A percentile compares a stretch with the other conserved stretches of the same genome.
Conservation (phyloP, 2,329 filamentous ascomycete species). For the Botrytis cinerea region DNA sequence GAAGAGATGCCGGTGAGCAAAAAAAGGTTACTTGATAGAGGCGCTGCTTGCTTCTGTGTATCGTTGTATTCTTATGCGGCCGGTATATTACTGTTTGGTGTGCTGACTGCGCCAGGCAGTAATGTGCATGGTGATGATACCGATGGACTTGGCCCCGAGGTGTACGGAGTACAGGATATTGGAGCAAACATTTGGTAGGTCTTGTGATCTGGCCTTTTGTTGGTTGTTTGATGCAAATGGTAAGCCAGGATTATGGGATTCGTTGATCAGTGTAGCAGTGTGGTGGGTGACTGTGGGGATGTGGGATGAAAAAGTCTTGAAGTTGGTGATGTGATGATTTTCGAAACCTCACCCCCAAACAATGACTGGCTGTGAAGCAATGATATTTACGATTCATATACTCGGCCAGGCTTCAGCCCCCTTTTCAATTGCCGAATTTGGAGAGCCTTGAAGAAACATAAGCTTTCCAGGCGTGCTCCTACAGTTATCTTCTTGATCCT, state of each 20-base stretch:
- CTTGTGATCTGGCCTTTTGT: constrained; percentile 11
- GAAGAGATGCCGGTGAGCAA: not conserved
- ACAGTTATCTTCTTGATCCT: constrained; percentile 9
- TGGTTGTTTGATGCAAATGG: not conserved
- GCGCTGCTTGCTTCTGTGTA: not conserved
- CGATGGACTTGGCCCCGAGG: not conserved
- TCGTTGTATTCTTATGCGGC: not conserved
- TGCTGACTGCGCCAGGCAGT: constrained; percentile 8
- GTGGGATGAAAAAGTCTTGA: constrained; percentile 2
- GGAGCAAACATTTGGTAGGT: not conserved
- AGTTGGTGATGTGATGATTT: constrained; percentile 12
- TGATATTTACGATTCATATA: not conserved
- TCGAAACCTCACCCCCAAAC: not conserved
- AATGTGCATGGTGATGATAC: constrained; percentile 4
- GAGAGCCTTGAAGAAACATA: constrained; percentile 15
- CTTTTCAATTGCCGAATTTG: constrained; percentile 1
- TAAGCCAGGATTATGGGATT: not conserved
- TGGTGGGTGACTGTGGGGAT: not conserved
- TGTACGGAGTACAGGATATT: not conserved
- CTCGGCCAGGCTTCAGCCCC: constrained; percentile 3
- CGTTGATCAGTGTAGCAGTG: constrained; percentile 8
- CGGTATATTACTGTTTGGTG: constrained; percentile 3
- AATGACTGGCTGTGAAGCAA: not conserved
- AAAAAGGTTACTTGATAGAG: not conserved
- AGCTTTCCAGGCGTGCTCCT: not conserved